Base-by-base conservation (phyloP, 2,329 filamentous ascomycete species). In the Phialocephala subalpina region DNA sequence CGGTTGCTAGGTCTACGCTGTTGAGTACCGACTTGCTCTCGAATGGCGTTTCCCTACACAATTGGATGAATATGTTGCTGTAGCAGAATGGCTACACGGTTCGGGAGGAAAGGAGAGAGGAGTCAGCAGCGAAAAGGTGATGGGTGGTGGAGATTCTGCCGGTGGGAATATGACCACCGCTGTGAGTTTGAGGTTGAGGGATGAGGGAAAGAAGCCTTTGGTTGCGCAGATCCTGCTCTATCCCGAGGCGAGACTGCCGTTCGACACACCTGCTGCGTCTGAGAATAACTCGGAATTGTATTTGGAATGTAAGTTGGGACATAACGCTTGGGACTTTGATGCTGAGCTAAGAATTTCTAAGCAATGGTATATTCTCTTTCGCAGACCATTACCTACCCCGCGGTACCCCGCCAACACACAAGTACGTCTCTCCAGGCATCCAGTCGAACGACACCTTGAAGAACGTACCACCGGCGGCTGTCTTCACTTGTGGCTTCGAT, bases 101-200 rank as follows among this genome's bases (percentile, higher is more conserved):
- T 2, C 38, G n/a, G 49, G 53, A 35, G 36, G 49, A 7, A 58
- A 33, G 9, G 27, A 27, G n/a, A 35, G 58, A 40, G 56, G 57
- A 20, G 22, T 77, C 76, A 27, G 12, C n/a, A 56, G 71, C 2
- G 63, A 71, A 12, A 68, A 69, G 33, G 71, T 79, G 3, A 70
- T 76, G 7, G 75, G 76, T 8, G 77, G 76, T 25, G 78, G 77
- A 29, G 76, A 78, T 61, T 74, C 33, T 40, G 77, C 76, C 4
- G 77, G 76, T n/a, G 76, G 77, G 2, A 78, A 78, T 62, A 76
- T 79, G 76, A 78, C 78, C 2, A 74, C 76, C 3, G 76, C 74
- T 11, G 38, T 78, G 2, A 66, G 67, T 2, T 66, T 80, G 25
- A 72, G 76, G 2, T 67, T 72, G 3, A 63, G 66, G 22, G 74